These are phyloP conservation scores for Botrytis deweyae DNA, from an alignment of 2,329 filamentous ascomycete species.

Conservation along the genomic window DNA sequence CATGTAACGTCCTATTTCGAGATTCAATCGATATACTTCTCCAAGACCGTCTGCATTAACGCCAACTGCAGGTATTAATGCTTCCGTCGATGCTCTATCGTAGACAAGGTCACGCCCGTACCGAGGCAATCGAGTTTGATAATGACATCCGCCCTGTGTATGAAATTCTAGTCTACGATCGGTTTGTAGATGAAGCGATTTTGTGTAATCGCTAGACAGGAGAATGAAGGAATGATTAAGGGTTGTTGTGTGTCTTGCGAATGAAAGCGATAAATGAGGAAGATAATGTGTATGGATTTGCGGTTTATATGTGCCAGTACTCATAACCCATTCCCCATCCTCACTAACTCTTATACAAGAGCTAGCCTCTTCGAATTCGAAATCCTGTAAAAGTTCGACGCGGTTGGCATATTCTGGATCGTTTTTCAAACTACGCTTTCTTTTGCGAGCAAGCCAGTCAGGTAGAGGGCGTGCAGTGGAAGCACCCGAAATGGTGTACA, in stretches of 20 bases:
- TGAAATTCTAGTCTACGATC: slow-evolving; percentile 93
- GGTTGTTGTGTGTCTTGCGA: slow-evolving; percentile 84
- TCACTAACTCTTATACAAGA: slow-evolving; percentile 86
- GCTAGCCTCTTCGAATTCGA: slow-evolving; percentile 95
- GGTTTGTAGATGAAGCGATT: slow-evolving; percentile 88
- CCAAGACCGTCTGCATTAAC: slow-evolving; percentile 82
- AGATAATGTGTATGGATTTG: slow-evolving; percentile 97
- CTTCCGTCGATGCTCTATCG: slow-evolving; percentile 78
- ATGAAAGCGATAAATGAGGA: slow-evolving; percentile 90
- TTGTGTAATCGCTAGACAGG: slow-evolving; percentile 87
- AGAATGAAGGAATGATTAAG: slow-evolving; percentile 90
- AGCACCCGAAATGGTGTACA: slow-evolving; percentile 93
- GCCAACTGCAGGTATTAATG: slow-evolving; percentile 82
- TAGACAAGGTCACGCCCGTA: slow-evolving; percentile 91
- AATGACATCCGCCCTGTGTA: slow-evolving; percentile 82
- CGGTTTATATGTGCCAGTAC: slow-evolving; percentile 73
- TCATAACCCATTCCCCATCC: slow-evolving; percentile 97
- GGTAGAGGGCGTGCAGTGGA: slow-evolving; percentile 84
- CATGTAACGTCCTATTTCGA: slow-evolving; percentile 92
- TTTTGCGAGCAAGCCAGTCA: slow-evolving; percentile 88
- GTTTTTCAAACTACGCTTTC: slow-evolving; percentile 89
- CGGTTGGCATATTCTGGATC: slow-evolving; percentile 91
- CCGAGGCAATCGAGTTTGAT: slow-evolving; percentile 82
- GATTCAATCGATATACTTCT: slow-evolving; percentile 88
- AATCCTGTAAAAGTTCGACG: slow-evolving; percentile 93